A percentile compares a stretch with the other conserved stretches of the same genome.
Conservation (phyloP, 2,329 filamentous ascomycete genomes). For the Ophiocordyceps camponoti-leonardi region DNA sequence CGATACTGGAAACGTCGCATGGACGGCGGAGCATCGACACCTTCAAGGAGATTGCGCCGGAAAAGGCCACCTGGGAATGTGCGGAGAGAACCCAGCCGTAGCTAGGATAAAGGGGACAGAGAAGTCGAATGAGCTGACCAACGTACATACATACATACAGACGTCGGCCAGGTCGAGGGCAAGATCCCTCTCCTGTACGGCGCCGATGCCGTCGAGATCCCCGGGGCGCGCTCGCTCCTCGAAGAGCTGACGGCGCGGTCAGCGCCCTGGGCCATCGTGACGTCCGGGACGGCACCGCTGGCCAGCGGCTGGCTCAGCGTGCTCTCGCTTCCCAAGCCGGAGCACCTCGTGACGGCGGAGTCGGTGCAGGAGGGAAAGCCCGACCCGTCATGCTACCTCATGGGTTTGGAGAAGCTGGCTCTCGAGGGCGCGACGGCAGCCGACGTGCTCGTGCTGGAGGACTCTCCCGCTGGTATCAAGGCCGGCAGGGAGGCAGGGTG, state of each 20-base stretch:
- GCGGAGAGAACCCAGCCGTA: not conserved
- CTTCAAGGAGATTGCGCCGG: constrained; percentile 59
- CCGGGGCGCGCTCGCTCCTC: constrained; percentile 60
- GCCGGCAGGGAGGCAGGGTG: constrained; percentile 78
- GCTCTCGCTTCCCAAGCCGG: constrained; percentile 46
- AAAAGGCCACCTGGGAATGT: constrained; percentile 90
- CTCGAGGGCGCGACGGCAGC: constrained; percentile 24
- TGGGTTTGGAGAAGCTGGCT: constrained; percentile 46
- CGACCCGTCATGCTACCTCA: constrained; percentile 54
- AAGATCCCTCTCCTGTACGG: constrained; percentile 63
- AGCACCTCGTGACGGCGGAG: constrained; percentile 56
- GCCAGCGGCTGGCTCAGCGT: constrained; percentile 57
- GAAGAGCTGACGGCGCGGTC: constrained; percentile 41
- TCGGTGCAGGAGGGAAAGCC: constrained; percentile 62
- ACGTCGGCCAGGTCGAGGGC: constrained; percentile 64
- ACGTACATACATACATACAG: constrained; percentile 23
- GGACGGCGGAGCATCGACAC: constrained; percentile 80
- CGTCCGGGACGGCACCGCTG: constrained; percentile 51
- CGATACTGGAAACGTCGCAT: constrained; percentile 81
- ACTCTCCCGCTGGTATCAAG: constrained; percentile 70
- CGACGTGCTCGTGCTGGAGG: constrained; percentile 63
- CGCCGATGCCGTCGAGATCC: constrained; percentile 66
- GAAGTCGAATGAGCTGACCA: too few relatives aligned
- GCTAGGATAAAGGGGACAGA: too few relatives aligned
- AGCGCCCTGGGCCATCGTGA: constrained; percentile 76